Evolutionary conservation across 2,329 filamentous ascomycete genomes (phyloP).

Genomic region (Aspergillus felis): DNA sequence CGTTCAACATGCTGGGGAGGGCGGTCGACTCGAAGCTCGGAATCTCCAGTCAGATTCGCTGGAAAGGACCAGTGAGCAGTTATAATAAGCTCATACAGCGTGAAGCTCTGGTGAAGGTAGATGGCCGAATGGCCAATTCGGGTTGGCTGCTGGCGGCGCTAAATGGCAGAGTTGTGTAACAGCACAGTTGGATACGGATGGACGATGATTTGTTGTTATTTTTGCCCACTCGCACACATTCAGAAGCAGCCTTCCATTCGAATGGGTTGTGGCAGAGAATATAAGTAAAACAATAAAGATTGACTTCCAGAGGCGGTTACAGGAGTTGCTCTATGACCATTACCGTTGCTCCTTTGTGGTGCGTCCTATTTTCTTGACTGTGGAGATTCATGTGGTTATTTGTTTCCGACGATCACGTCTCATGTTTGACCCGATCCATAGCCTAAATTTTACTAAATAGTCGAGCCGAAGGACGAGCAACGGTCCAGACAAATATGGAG

Average conservation of each 20-base stretch:
- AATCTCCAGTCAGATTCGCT: background rate
- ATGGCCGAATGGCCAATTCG: background rate
- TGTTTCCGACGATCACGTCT: background rate
- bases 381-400: background rate
- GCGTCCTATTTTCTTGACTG: background rate
- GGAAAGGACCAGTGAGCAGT: background rate
- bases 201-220: slow-evolving; percentile 2
- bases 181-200: slow-evolving; percentile 4
- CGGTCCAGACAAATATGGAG: background rate
- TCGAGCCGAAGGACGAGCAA: background rate
- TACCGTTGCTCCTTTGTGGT: background rate
- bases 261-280: background rate
- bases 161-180: background rate
- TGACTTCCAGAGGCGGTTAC: background rate
- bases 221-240: background rate
- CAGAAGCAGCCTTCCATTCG: background rate
- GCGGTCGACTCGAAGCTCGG: background rate
- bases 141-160: background rate
- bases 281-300: background rate
- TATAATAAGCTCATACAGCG: background rate
- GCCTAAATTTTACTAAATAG: background rate
- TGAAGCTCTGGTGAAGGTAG: background rate
- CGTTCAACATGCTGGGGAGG: too few relatives aligned
- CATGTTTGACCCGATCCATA: background rate
- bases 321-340: background rate